Conservation (phyloP, 1,284 basidiomycete species). For the Rhodotorula sp. region DNA sequence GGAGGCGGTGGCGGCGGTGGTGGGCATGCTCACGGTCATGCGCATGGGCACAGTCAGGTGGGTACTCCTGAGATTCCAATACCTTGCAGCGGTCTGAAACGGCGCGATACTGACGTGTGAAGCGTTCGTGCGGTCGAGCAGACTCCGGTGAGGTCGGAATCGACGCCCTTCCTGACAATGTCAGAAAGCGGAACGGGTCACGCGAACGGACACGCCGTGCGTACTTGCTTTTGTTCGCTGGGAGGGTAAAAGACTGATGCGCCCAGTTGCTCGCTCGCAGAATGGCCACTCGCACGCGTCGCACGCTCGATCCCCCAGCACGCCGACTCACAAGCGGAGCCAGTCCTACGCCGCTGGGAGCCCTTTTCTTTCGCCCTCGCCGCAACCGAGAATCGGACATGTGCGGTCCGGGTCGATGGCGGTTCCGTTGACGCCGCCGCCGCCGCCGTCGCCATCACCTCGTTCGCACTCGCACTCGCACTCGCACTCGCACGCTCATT, state of each 20-base stretch:
- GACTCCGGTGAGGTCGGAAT: constrained; percentile 18
- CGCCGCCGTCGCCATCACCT: not conserved
- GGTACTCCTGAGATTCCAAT: no score
- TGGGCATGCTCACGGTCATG: constrained; percentile 44
- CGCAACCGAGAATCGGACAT: not conserved
- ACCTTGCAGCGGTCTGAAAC: no score
- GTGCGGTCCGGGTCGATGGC: not conserved
- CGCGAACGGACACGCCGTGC: constrained; percentile 20
- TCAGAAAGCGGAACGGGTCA: constrained; percentile 9
- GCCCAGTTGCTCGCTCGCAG: not conserved
- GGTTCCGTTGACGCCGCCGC: not conserved
- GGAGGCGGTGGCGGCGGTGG: constrained; percentile 39
- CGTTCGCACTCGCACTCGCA: constrained; percentile 10
- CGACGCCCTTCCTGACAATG: constrained; percentile 27
- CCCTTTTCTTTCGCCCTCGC: not conserved
- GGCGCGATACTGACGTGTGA: not conserved
- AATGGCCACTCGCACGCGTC: constrained; percentile 18
- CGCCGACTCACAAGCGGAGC: not conserved
- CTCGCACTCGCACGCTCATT: not conserved
- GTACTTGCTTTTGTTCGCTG: not conserved
- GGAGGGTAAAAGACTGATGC: no score
- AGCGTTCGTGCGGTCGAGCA: not conserved
- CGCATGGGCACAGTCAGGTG: constrained; percentile 7
- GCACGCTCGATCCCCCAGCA: not conserved
- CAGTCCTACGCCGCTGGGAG: not conserved